Percentiles rank a stretch among this genome's conserved stretches.
phyloP scores from a whole-genome alignment of 495 filamentous ascomycete genomes.

The Paragyromitra xinjiangensis region DNA sequence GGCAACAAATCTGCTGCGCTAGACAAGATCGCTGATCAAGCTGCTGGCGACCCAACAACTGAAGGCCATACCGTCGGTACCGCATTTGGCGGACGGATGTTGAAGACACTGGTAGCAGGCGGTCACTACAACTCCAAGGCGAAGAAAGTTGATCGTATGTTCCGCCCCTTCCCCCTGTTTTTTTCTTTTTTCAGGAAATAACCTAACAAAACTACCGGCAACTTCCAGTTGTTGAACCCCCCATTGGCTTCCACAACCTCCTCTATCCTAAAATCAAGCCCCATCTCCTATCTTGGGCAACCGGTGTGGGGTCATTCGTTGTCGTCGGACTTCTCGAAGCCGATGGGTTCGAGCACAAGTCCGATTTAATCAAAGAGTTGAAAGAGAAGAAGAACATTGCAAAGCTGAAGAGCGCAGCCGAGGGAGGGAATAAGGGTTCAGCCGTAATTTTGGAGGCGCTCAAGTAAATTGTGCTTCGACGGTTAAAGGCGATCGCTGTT shows the following conservation, averaged over 20 bases:
- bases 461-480: conserved; percentile 18
- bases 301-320: conserved; percentile 80
- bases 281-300: conserved; percentile 84
- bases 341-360: conserved; percentile 74
- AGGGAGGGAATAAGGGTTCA: conserved; percentile 60
- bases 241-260: conserved; percentile 79
- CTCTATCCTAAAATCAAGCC: conserved; percentile 80
- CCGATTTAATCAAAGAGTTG: conserved; percentile 71
- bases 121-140: conserved; percentile 78
- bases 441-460: conserved; percentile 55
- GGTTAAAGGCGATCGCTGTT: conserved; percentile 33
- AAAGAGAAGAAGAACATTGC: conserved; percentile 65
- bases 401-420: conserved; percentile 55
- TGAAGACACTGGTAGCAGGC: conserved; percentile 86
- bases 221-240: conserved; percentile 69
- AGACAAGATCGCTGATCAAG: conserved; percentile 70
- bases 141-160: conserved; percentile 68
- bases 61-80: conserved; percentile 67
- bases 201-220: conserved; percentile 31
- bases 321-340: conserved; percentile 81
- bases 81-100: conserved; percentile 79
- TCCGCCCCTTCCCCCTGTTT: conserved; percentile 27
- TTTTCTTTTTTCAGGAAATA: conserved; percentile 13
- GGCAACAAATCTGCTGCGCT: conserved; percentile 75
- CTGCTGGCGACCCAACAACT: conserved; percentile 69